These are phyloP conservation scores for Trichoderma afroharzianum DNA, from an alignment of 2,329 filamentous ascomycete species.

Conservation along the genomic window DNA sequence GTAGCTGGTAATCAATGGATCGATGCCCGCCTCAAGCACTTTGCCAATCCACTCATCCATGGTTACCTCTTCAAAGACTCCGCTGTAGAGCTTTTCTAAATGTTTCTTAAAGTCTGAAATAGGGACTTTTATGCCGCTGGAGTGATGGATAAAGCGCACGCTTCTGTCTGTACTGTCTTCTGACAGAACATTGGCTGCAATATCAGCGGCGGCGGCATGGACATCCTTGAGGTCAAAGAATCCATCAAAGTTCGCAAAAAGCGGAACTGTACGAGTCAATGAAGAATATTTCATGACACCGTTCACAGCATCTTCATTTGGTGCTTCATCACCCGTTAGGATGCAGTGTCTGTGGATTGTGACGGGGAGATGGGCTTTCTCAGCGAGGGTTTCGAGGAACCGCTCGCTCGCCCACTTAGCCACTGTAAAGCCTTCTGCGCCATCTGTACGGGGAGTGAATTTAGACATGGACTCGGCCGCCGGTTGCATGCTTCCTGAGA, in stretches of 20 bases:
- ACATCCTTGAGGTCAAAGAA: background rate
- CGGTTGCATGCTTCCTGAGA: background rate
- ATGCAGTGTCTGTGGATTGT: background rate
- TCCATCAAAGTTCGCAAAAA: background rate
- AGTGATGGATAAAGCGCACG: background rate
- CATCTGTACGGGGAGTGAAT: background rate
- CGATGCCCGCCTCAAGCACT: background rate
- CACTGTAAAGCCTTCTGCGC: background rate
- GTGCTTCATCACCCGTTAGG: background rate
- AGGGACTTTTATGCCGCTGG: background rate
- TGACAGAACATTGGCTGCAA: background rate
- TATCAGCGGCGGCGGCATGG: background rate
- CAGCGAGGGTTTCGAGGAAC: background rate
- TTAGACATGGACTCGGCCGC: background rate
- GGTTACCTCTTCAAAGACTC: background rate
- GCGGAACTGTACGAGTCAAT: background rate
- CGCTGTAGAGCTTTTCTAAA: background rate
- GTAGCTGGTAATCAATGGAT: background rate
- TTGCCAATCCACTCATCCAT: background rate
- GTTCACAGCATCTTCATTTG: background rate
- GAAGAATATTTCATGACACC: background rate
- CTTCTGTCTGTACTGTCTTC: background rate
- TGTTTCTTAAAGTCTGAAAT: background rate
- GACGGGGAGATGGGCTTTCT: background rate
- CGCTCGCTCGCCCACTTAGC: background rate